Evolutionary conservation across 495 filamentous ascomycete species (phyloP), one percentile per base, ranked within the genome.

Genomic region (Penicillium waksmanii): DNA sequence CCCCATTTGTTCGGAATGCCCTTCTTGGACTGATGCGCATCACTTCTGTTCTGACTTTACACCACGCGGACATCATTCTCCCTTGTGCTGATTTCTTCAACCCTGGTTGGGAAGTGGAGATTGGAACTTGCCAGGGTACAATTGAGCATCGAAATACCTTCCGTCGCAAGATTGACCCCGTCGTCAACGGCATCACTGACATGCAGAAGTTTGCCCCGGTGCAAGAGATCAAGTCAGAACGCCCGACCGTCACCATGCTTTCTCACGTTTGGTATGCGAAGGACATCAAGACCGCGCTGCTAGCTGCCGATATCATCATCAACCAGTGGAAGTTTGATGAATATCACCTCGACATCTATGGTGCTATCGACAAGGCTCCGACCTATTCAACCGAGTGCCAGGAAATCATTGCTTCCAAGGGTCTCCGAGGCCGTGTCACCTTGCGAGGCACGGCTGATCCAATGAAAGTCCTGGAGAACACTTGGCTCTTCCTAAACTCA

Each of bases 61-160:
- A 87, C 57, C 84, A 89, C 60, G 86, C 85, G 0, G 86, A 89
- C 68, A 83, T 85, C 46, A 78, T 88, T 17, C 74, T 86, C 12
- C 86, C 86, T 6, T 89, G 86, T 72, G 84, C 84, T 1, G 81
- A 85, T 56, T 85, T 85, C 72, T 89, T 87, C 71, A 89, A 89
- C 56, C 86, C 86, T 4, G 83, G 82, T 27, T 89, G 86, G 86
- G 86, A 89, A 64, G 75, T 83, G 4, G 86, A 88, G 64, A 85
- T 87, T 25, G 86, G 86, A 43, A 87, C 82, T 19, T 80, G 80
- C 55, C 76, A 85, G 63, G 84, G 84, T 51, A 71, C 73, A 1
- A 73, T 87, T 44, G 78, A 82, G 46, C 86, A 88, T 65, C 82
- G 84, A 48, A 82, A 82, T 54, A 73, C 74, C 8, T 89, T 88